These are phyloP conservation scores for Auricularia sp. DNA, from an alignment of 768 basidiomycete species.

Conservation along the genomic window DNA sequence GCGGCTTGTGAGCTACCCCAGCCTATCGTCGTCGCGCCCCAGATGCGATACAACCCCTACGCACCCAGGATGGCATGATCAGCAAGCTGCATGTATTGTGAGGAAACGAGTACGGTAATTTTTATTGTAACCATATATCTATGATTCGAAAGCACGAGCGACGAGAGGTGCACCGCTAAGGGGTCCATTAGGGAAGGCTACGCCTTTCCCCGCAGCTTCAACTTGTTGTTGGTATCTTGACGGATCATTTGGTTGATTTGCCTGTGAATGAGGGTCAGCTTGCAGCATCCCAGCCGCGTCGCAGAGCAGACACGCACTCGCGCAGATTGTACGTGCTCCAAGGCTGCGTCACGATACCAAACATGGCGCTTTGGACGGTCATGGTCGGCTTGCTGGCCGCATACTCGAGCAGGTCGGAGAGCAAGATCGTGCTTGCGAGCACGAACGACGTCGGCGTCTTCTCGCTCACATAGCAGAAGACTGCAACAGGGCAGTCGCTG, in stretches of 20 bases:
- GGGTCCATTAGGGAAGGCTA: background rate
- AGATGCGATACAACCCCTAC: too few species aligned
- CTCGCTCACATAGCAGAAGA: background rate
- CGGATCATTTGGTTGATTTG: background rate
- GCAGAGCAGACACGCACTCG: background rate
- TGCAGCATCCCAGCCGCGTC: background rate
- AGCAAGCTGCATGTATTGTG: too few species aligned
- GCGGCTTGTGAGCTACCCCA: too few species aligned
- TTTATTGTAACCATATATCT: too few species aligned
- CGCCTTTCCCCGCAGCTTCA: background rate
- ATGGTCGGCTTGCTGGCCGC: background rate
- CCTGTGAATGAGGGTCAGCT: background rate
- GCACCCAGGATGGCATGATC: too few species aligned
- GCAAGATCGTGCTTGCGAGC: background rate
- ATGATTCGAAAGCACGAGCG: too few species aligned
- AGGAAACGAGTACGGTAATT: too few species aligned
- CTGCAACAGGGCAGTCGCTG: background rate
- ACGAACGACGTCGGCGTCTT: background rate
- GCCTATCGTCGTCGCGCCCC: too few species aligned
- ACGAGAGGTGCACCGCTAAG: too few species aligned
- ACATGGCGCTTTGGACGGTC: background rate
- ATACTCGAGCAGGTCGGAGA: background rate
- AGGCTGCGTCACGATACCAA: background rate
- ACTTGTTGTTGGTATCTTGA: background rate
- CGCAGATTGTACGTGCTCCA: background rate